Base-by-base conservation (phyloP, 2,329 filamentous ascomycete species). In the Ceratocystis smalleyi region DNA sequence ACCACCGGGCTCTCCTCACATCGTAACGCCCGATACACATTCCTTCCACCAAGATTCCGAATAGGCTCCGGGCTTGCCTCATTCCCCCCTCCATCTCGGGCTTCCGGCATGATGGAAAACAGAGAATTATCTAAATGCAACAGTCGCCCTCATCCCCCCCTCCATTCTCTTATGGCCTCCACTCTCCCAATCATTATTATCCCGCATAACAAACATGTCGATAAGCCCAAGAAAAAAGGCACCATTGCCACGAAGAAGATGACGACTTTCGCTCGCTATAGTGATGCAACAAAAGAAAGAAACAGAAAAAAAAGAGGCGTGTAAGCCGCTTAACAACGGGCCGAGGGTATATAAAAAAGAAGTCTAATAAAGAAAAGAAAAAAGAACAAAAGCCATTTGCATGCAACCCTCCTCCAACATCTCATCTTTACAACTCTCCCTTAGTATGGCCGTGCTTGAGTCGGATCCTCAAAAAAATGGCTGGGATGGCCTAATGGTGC, bases 401-500 rank as follows among this genome's bases (percentile, higher is more conserved):
- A 40, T 12, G 35, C 12, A 40, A 15, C 10, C 35, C 10, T 12
- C 35, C 35, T 40, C 10, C 4, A 40, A 12, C 4, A 24, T 24
- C 47, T 19, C 4, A 24, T 24, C 47, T 19, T 15, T 15, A 24
- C 47, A 27, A 24, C 47, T 22, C 12, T 24, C 30, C 12, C 7
- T 45, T 51, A 60, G 40, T 60, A 60, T 12, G 51, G 62, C 19
- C 43, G 62, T 10, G 45, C 30, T 19, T 43, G 49, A 12, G 57
- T 49, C 30, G 62, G 55, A 43, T 60, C 54, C 17, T 64, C 27
- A 30, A 64, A 64, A 30, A 59, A 59, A 2, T 55, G 55, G 24
- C 55, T 24, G 19, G 35, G 55, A 27, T 59, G 54, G 12, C 43
- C 22, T 6, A 60, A 32, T 3, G 47, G 22, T 40, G 35, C 27